Evolutionary conservation across 345 rosid genomes (phyloP).

Genomic region (Sonneratia alba): DNA sequence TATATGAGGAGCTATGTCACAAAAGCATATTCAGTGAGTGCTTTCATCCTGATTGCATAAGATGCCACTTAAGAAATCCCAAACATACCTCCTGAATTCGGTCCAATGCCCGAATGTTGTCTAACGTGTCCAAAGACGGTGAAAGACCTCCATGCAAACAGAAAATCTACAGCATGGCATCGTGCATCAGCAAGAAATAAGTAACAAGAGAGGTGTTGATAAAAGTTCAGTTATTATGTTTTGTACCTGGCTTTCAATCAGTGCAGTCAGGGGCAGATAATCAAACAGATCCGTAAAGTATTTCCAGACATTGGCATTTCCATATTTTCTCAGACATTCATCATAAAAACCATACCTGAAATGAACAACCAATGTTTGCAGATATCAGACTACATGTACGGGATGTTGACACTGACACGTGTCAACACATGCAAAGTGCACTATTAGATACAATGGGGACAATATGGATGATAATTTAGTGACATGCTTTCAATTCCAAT

Average conservation of each 20-base stretch:
- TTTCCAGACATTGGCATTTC: constrained; percentile 97
- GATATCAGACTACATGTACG: neutral
- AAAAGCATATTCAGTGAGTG: neutral
- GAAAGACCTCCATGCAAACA: constrained; percentile 96
- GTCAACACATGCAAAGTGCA: neutral
- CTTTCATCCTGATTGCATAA: neutral
- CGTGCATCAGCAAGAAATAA: neutral
- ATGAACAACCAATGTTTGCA: neutral
- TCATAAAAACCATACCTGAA: constrained; percentile 93
- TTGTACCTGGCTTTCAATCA: constrained; percentile 84
- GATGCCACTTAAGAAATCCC: neutral
- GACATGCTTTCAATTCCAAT: neutral
- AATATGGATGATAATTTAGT: neutral
- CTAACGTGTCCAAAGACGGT: constrained; percentile 86
- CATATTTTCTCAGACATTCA: constrained; percentile 90
- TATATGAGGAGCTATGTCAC: neutral
- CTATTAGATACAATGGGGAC: neutral
- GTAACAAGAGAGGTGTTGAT: neutral
- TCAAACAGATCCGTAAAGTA: constrained; percentile 83
- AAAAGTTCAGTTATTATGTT: neutral
- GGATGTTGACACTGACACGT: neutral
- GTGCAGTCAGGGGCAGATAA: constrained; percentile 86
- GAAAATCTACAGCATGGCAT: constrained; percentile 42
- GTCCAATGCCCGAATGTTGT: constrained; percentile 84
- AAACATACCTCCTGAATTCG: constrained; percentile 79